Percentiles rank a stretch among this genome's conserved stretches.
Conservation (phyloP, 176 grass and related monocot species). For the Oryza glumipatula region DNA sequence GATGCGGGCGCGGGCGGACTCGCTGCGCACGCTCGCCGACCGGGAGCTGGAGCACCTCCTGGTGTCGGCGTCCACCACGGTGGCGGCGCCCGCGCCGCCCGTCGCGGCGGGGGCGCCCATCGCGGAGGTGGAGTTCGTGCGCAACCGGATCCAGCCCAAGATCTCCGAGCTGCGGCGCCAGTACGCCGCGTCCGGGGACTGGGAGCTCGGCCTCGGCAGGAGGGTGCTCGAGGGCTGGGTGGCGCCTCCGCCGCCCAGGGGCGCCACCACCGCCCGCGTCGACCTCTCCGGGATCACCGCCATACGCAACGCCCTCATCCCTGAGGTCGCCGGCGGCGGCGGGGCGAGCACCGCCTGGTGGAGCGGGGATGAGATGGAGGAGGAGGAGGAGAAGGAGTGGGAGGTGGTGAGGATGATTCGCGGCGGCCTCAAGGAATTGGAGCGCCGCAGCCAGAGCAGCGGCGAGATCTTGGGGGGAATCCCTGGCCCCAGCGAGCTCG, state of each 20-base stretch:
- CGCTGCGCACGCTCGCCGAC: conserved; percentile 64
- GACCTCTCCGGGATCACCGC: conserved; percentile 65
- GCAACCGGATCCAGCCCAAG: conserved; percentile 75
- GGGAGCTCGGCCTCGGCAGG: conserved; percentile 48
- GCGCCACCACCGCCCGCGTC: conserved; percentile 48
- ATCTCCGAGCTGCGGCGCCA: conserved; percentile 64
- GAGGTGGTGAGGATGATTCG: conserved; percentile 69
- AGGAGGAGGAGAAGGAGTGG: conserved; percentile 53
- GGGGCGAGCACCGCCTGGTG: conserved; percentile 27
- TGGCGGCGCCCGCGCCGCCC: conserved; percentile 20
- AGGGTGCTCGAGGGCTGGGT: conserved; percentile 61
- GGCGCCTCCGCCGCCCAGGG: not conserved
- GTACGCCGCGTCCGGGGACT: conserved; percentile 47
- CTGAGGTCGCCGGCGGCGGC: conserved; percentile 47
- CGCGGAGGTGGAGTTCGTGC: conserved; percentile 74
- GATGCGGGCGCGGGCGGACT: conserved; percentile 63
- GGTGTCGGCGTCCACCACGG: conserved; percentile 34
- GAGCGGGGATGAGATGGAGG: conserved; percentile 13
- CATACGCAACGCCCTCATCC: conserved; percentile 57
- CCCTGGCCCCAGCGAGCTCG: conserved; percentile 53
- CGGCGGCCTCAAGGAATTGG: conserved; percentile 59
- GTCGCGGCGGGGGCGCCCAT: conserved; percentile 48
- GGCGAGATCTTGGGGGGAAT: conserved; percentile 59
- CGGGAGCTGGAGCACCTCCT: conserved; percentile 63
- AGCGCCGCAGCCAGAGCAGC: conserved; percentile 62